Evolutionary conservation across 2,329 filamentous ascomycete species (phyloP), one percentile per base, ranked within the genome.

Genomic region (Pestalotiopsis sp.): DNA sequence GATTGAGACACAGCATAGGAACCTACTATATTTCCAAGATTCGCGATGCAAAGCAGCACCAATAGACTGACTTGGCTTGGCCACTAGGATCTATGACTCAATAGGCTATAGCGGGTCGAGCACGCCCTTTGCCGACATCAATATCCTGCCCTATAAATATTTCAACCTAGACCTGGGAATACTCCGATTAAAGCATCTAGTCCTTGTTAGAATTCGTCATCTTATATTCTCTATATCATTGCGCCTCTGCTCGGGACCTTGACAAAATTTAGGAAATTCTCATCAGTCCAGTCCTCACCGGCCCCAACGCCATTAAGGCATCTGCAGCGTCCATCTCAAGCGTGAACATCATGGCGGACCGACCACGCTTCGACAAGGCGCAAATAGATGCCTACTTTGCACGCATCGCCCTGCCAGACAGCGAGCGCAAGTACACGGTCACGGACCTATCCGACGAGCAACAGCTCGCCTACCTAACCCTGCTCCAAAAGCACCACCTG

Each of bases 401-500:
- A 31, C 73, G 73, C 52, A 71, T 76, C 67, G 62, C 62, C 14
- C 66, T 76, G 4, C 73, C 74, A 6, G 38, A 64, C 20, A 4
- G 56, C 5, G 14, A 67, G n/a, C 70, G 71, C 23, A 3, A 62
- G 2, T 70, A 66, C 66, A 69, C 71, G 1, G 64, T 74, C 20
- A 5, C 23, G 13, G 27, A 61, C 13, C 64, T 68, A 7, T 7
- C 49, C 11, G 60, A 65, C 20, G 13, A 45, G 7, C 67, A 66
- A 3, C 52, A 69, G 58, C 66, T 73, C 4, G 14, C 7, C 9
- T 73, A 72, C 45, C 65, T 76, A 1, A 4, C 27, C 4, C 59
- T 63, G 3, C 71, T 76, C 4, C 14, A 67, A 4, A 75, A 76
- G 68, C 72, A 82, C 68, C 82, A 82, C 63, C 80, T 85, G 38